Conservation (phyloP, 2,329 filamentous ascomycete species). For the Aspergillus flavus region DNA sequence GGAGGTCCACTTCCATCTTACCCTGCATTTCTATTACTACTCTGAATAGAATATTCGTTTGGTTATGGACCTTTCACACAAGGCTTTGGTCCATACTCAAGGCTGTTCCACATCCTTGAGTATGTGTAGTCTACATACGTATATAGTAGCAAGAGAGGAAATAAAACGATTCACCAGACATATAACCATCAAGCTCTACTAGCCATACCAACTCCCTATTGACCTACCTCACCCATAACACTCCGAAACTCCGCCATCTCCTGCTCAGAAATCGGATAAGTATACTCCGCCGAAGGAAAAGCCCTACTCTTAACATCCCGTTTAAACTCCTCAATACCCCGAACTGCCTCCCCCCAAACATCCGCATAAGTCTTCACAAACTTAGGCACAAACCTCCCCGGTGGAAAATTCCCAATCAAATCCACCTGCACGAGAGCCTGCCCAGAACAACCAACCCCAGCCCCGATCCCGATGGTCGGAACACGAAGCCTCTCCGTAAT, state of each 20-base stretch:
- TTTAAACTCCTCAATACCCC: slow-evolving; percentile 75
- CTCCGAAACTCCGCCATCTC: background rate
- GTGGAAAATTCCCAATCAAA: slow-evolving; percentile 89
- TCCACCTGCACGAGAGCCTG: slow-evolving; percentile 95
- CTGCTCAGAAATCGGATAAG: background rate
- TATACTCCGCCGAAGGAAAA: background rate
- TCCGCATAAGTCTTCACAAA: slow-evolving; percentile 95
- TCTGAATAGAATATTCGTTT: background rate
- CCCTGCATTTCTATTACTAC: background rate
- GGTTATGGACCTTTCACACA: background rate
- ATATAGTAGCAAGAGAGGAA: background rate
- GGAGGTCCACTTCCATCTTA: too few species aligned
- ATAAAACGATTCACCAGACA: background rate
- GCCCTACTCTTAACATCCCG: slow-evolving; percentile 64
- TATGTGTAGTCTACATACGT: background rate
- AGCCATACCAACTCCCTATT: background rate
- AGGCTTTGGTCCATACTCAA: too few species aligned
- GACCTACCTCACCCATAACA: background rate
- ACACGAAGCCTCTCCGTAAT: slow-evolving; percentile 78
- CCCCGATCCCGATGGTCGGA: slow-evolving; percentile 94
- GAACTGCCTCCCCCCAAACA: slow-evolving; percentile 79
- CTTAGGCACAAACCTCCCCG: slow-evolving; percentile 84
- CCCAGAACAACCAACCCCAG: slow-evolving; percentile 87
- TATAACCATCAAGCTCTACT: background rate
- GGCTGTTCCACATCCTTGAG: too few species aligned